Evolutionary conservation across 164 flowering plant genomes (phyloP).

Genomic region (Protea cynaroides): DNA sequence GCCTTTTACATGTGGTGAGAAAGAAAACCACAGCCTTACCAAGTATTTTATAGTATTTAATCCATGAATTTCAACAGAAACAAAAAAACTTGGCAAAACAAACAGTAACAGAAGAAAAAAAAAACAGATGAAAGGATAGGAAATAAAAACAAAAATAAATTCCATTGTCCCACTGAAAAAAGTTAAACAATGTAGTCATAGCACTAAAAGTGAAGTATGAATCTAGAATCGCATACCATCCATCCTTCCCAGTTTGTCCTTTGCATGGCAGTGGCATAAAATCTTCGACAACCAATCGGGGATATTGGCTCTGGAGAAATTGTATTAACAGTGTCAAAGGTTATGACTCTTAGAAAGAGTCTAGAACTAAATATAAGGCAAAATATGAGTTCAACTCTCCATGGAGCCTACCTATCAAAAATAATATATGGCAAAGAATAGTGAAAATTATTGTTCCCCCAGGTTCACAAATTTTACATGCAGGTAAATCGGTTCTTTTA

Average conservation of each 20-base stretch:
- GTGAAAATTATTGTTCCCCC: too few species aligned
- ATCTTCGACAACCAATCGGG: constrained; percentile 85
- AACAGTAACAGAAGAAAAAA: not conserved
- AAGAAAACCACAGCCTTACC: too few species aligned
- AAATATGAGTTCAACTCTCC: too few species aligned
- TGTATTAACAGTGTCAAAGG: not conserved
- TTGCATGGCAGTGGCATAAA: constrained; percentile 79
- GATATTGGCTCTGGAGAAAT: constrained; percentile 80
- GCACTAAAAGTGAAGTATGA: not conserved
- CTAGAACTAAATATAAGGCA: not conserved
- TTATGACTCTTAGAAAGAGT: not conserved
- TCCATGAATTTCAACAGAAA: too few species aligned
- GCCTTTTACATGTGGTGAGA: too few species aligned
- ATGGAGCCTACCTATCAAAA: too few species aligned
- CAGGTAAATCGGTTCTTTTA: too few species aligned
- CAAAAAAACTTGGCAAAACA: not conserved
- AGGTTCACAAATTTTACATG: too few species aligned
- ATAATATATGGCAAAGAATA: too few species aligned
- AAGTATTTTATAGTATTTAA: too few species aligned
- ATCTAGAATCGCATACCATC: constrained; percentile 52
- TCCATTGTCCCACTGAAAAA: too few species aligned
- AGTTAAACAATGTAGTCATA: not conserved
- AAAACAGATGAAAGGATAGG: not conserved
- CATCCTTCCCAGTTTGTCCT: constrained; percentile 79
- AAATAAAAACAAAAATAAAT: too few species aligned